Evolutionary conservation across 345 rosid genomes (phyloP).

Genomic region (Eucalyptus erythrocorys): DNA sequence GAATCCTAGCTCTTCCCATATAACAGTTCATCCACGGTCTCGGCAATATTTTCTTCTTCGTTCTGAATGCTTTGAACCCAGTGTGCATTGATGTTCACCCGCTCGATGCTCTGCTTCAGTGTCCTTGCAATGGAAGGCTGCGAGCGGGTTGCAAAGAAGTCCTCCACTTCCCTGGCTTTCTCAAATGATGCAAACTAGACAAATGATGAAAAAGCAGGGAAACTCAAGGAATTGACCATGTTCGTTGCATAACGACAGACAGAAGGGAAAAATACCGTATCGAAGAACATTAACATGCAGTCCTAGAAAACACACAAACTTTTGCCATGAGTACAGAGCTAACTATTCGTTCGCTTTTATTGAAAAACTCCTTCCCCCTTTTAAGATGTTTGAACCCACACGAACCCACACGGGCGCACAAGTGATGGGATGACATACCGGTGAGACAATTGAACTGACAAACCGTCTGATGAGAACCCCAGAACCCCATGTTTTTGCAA

Average conservation of each 20-base stretch:
- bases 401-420: background rate
- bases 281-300: background rate
- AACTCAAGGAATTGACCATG: background rate
- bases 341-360: background rate
- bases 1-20: conserved; percentile 12
- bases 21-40: conserved; percentile 39
- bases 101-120: conserved; percentile 87
- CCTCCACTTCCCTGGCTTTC: conserved; percentile 68
- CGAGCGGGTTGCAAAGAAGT: conserved; percentile 57
- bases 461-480: conserved; percentile 70
- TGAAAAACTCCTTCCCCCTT: background rate
- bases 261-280: background rate
- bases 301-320: background rate
- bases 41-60: conserved; percentile 31
- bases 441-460: conserved; percentile 60
- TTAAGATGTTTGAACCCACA: background rate
- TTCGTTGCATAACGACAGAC: background rate
- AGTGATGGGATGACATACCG: conserved; percentile 27
- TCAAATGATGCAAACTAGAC: conserved; percentile 80
- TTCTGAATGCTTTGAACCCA: conserved; percentile 68
- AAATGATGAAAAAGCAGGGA: background rate
- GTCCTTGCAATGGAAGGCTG: conserved; percentile 65
- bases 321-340: background rate
- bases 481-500: conserved; percentile 52
- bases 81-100: conserved; percentile 56